A percentile compares a stretch with the other conserved stretches of the same genome.
These are phyloP conservation scores for Xylaria sp. DNA, from an alignment of 2,329 filamentous ascomycete genomes.

Conservation along the genomic window DNA sequence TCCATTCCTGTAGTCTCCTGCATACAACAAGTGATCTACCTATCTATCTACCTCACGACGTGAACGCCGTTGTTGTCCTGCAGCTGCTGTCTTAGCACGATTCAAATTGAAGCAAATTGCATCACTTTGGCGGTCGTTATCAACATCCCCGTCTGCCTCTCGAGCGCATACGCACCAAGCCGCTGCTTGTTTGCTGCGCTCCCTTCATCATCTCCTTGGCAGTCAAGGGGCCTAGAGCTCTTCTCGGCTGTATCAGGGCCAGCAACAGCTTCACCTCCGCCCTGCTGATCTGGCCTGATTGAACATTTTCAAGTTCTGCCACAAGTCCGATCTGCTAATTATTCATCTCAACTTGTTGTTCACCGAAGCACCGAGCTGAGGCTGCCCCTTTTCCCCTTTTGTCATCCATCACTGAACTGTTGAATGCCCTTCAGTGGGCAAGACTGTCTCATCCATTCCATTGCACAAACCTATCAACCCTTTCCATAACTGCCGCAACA, in stretches of 20 bases:
- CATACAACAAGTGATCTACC: conserved; percentile 16
- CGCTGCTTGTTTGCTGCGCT: conserved; percentile 1
- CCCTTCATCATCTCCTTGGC: conserved; percentile 28
- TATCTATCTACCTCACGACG: conserved; percentile 4
- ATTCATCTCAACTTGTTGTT: conserved; percentile 10
- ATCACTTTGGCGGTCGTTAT: not conserved
- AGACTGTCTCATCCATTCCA: conserved; percentile 32
- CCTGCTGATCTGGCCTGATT: conserved; percentile 42
- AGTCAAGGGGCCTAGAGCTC: conserved; percentile 32
- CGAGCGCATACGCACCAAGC: conserved; percentile 4
- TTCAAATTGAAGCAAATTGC: not conserved
- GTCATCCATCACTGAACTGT: conserved; percentile 36
- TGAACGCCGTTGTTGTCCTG: not conserved
- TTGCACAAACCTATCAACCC: conserved; percentile 30
- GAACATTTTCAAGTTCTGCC: conserved; percentile 20
- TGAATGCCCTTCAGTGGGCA: conserved; percentile 39
- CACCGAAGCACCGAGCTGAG: conserved; percentile 18
- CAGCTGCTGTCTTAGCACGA: conserved; percentile 6
- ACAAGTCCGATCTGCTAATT: conserved; percentile 20
- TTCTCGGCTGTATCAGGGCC: conserved; percentile 33
- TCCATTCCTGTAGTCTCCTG: conserved; percentile 12
- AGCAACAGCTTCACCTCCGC: conserved; percentile 34
- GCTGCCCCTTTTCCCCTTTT: conserved; percentile 33
- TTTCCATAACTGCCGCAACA: conserved; percentile 21
- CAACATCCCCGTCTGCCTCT: not conserved